phyloP scores from a whole-genome alignment of 208 protist genomes.

The Crithidia thermophila region DNA sequence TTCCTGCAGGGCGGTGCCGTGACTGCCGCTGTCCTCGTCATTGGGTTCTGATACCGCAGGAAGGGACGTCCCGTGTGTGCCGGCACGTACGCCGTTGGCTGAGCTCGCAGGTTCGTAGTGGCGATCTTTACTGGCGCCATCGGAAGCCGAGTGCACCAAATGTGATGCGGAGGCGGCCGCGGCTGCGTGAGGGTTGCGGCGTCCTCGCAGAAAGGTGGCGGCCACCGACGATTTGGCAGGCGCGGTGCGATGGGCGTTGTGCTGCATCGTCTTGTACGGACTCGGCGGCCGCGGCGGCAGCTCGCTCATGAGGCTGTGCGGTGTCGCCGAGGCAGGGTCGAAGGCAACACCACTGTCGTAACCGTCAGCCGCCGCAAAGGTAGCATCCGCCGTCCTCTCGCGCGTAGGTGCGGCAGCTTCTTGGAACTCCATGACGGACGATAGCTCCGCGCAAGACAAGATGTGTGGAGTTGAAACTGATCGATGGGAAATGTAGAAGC shows the following conservation, averaged over 20 bases:
- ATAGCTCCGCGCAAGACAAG: too few species aligned
- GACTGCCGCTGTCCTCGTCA: constrained; percentile 1
- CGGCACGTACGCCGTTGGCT: too few species aligned
- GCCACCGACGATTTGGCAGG: constrained; percentile 27
- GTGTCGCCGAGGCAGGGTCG: not conserved
- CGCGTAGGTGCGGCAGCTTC: too few species aligned
- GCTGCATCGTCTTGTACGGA: constrained; percentile 54
- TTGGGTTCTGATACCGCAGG: too few species aligned
- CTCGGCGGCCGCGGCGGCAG: constrained; percentile 56
- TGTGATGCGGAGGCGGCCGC: not conserved
- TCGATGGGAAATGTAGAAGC: too few species aligned
- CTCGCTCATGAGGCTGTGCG: constrained; percentile 31
- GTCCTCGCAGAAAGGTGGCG: constrained; percentile 23
- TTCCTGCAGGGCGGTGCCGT: constrained; percentile 24
- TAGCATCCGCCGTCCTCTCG: not conserved
- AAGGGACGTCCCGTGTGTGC: too few species aligned
- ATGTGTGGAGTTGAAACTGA: too few species aligned
- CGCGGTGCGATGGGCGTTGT: not conserved
- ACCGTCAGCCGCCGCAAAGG: not conserved
- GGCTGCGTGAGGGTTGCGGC: not conserved
- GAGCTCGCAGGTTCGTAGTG: too few species aligned
- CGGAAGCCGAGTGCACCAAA: not conserved
- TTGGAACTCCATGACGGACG: too few species aligned
- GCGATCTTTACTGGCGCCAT: too few species aligned
- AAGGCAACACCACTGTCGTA: not conserved